phyloP scores from a whole-genome alignment of 495 filamentous ascomycete species.

The Aspergillus sclerotiicarbonarius region DNA sequence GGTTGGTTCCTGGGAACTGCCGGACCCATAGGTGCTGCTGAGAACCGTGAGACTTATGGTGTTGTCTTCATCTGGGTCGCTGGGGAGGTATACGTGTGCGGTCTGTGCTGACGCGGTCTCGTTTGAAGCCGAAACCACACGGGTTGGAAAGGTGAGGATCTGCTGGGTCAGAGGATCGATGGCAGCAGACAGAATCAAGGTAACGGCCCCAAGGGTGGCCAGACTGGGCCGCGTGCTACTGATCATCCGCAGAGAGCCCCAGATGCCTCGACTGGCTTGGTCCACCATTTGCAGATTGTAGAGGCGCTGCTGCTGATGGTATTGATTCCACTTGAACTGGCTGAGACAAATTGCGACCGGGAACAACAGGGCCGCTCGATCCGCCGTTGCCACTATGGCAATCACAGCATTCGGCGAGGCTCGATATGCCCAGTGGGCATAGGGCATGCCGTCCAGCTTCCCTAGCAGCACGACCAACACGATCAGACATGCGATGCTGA shows the following conservation, averaged over 20 bases:
- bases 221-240: neutral
- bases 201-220: conserved; percentile 7
- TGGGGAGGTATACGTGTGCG: neutral
- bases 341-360: conserved; percentile 7
- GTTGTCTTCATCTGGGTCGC: neutral
- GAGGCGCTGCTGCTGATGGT: conserved; percentile 1
- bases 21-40: neutral
- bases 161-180: conserved; percentile 18
- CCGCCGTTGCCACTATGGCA: conserved; percentile 9
- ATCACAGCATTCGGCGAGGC: conserved; percentile 12
- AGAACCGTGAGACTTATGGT: neutral
- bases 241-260: conserved; percentile 13
- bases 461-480: neutral
- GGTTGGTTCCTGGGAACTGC: neutral
- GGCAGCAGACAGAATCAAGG: conserved; percentile 10
- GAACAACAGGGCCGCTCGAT: conserved; percentile 6
- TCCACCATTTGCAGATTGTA: conserved; percentile 8
- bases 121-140: neutral
- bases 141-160: conserved; percentile 11
- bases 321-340: conserved; percentile 18
- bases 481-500: neutral
- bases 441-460: neutral
- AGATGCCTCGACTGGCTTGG: conserved; percentile 14
- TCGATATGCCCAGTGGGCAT: conserved; percentile 11
- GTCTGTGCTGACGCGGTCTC: neutral